phyloP scores from a whole-genome alignment of 306 rosid genomes.

The Gillenia trifoliata region DNA sequence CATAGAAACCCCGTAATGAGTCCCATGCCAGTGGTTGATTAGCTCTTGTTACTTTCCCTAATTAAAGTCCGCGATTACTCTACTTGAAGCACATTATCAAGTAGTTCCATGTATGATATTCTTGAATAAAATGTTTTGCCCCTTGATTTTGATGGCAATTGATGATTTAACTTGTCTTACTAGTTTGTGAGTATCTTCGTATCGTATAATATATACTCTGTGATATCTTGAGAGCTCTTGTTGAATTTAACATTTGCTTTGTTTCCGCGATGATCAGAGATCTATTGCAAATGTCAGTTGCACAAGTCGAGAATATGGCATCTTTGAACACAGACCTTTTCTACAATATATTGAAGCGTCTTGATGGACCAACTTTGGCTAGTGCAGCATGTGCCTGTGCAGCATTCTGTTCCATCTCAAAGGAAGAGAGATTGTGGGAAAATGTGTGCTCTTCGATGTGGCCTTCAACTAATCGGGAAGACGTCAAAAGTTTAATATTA shows the following conservation, averaged over 20 bases:
- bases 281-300: conserved; percentile 35
- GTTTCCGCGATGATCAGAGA: conserved; percentile 30
- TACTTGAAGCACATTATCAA: background rate
- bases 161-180: background rate
- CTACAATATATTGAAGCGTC: conserved; percentile 76
- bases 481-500: conserved; percentile 64
- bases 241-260: conserved; percentile 11
- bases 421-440: conserved; percentile 89
- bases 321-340: conserved; percentile 72
- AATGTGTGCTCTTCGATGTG: conserved; percentile 75
- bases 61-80: background rate
- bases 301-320: conserved; percentile 46
- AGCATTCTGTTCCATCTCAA: conserved; percentile 69
- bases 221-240: background rate
- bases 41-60: background rate
- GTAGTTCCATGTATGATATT: background rate
- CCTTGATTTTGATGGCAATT: background rate
- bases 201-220: background rate
- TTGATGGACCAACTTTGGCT: conserved; percentile 78
- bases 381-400: conserved; percentile 83
- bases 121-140: background rate
- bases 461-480: conserved; percentile 87
- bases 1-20: background rate
- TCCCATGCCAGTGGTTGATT: background rate
- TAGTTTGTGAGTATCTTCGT: background rate